These are phyloP conservation scores for Orobanche coerulescens DNA, from an alignment of 257 asterid genomes.

Conservation along the genomic window DNA sequence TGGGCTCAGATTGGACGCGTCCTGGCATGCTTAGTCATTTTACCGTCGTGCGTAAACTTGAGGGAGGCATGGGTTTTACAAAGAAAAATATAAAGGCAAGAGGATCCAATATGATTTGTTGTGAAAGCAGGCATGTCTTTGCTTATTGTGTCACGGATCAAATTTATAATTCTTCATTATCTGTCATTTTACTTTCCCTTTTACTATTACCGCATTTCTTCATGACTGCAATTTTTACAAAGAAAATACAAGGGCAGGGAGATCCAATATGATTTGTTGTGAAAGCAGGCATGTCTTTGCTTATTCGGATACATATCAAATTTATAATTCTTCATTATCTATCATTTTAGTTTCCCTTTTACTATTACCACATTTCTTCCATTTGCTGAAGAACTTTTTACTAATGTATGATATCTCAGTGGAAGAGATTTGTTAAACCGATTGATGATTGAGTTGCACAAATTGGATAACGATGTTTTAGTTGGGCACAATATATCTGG, in stretches of 20 bases:
- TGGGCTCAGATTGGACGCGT: constrained; percentile 65
- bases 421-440: constrained; percentile 93
- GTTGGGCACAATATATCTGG: constrained; percentile 98
- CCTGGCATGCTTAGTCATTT: constrained; percentile 84
- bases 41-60: constrained; percentile 82
- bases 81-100: constrained; percentile 81
- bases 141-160: constrained; percentile 12
- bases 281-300: constrained; percentile 66
- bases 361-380: too few species aligned
- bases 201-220: too few species aligned
- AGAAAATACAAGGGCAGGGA: constrained; percentile 74
- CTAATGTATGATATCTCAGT: too few species aligned
- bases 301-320: constrained; percentile 3
- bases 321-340: constrained; percentile 11
- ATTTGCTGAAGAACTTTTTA: too few species aligned
- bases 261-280: constrained; percentile 53
- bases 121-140: constrained; percentile 66
- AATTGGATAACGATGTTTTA: constrained; percentile 84
- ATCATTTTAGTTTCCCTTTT: constrained; percentile 20
- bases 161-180: constrained; percentile 9
- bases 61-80: constrained; percentile 79
- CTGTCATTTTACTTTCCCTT: constrained; percentile 18
- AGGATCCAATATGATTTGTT: constrained; percentile 58
- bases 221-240: too few species aligned
- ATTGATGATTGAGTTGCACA: constrained; percentile 79